Base-by-base conservation (phyloP, 495 filamentous ascomycete species). In the Penicillium cataractarum region DNA sequence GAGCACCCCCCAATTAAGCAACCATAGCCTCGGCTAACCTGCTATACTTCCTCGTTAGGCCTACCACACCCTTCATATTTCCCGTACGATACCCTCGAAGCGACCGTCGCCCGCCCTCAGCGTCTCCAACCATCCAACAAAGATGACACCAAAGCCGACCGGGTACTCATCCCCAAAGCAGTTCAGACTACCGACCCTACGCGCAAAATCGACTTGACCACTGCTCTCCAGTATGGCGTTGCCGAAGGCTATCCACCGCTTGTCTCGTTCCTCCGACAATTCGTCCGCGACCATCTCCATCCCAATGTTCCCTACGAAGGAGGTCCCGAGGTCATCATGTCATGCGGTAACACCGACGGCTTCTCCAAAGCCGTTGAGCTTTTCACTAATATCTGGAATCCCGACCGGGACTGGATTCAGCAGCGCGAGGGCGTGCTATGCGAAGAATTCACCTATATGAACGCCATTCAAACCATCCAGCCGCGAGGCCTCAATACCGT, bases 1-100 rank as follows among this genome's bases (percentile, higher is more conserved):
- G 19, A 2, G 35, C 24, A 19, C 29, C 21, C 19, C 22, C 29
- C 12, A 54, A 17, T 54, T 24, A 19, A 24, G 51, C 29, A 33
- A 27, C 29, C 22, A 27, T 56, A 26, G 10, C 39, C 55, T 13
- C 27, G 24, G 27, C 39, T 57, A 46, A 57, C n/a, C 44, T 40
- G n/a, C 54, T 19, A n/a, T 37, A 40, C 19, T 29, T 9, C 35
- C 3, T 24, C 21, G 19, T 55, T 51, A 93, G 90, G 91, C 53
- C 83, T 96, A 15, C 93, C 93, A 22, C 89, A 92, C 73, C 75
- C 85, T 15, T 83, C 83, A 33, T 91, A 91, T 75, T 97, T 97
- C 70, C 93, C 93, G 17, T 97, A 90, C 73, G 92, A 97, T 60
- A 96, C 92, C 0, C 86, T 97, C 29, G 91, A 94, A 73, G 90